Base-by-base conservation (phyloP, 257 asterid genomes). In the Prunella vulgaris region DNA sequence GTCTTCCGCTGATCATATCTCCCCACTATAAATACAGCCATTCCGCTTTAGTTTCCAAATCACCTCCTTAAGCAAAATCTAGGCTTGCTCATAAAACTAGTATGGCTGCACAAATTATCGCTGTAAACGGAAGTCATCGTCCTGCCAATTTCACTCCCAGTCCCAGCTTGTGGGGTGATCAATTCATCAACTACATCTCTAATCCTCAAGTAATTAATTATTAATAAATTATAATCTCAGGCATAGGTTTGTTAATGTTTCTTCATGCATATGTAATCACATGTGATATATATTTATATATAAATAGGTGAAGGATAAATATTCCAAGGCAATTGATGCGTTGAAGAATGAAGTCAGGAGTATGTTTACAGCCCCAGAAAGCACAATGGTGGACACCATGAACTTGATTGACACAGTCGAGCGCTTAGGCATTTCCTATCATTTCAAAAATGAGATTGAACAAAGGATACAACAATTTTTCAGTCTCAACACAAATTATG, bases 101-200 rank as follows among this genome's bases (percentile, higher is more conserved):
- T 30, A 30, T 37, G 44, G 14, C 44, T 37, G 44, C 14, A 9
- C 10, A n/a, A n/a, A n/a, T 33, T 5, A 33, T 33, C 38, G 35
- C 35, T 5, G 44, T 37, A 10, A 10, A 37, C 14, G 44, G 44
- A 10, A 37, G 44, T 37, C 9, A 59, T 64, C 78, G 78, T 4
- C 64, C 63, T 2, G 51, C 63, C 24, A 32, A 48, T 5, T 67
- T 66, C 44, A 9, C 57, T 2, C 46, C 27, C 14, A 37, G 10
- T 37, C 72, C 68, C 12, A 66, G 78, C 44, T 49, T 74, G 32
- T 74, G 78, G 78, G 78, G 78, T n/a, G 59, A 67, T 24, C 58
- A 24, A 18, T 74, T 74, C 78, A 32, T 74, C 33, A 33, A 58
- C 1, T 30, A 46, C 20, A 33, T 7, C 10, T 60, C 8, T 17